Base-by-base conservation (phyloP, 371 early-diverging fungal genomes). In the Capillidium rhysosporum region DNA sequence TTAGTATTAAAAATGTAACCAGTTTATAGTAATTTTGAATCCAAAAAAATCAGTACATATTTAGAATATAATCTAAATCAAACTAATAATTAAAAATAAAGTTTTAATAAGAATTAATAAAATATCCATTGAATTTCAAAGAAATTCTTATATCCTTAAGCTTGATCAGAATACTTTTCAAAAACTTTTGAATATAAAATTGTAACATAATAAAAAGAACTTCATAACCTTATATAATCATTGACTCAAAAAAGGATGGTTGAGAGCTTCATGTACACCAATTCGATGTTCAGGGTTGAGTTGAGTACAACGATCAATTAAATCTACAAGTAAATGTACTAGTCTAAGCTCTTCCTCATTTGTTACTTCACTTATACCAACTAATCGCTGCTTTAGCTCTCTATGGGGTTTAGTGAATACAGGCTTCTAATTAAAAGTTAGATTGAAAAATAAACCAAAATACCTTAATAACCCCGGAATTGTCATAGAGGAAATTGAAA, bases 221-320 rank as follows among this genome's bases (percentile, higher is more conserved):
- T n/a, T n/a, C n/a, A n/a, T n/a, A n/a, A n/a, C n/a, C n/a, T n/a
- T n/a, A n/a, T n/a, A n/a, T n/a, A n/a, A n/a, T 12, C 12, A 34
- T 12, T 43, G 21, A 43, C 21, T 18, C 21, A 92, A 80, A 59
- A 94, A 98, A 20, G 89, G 85, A 59, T 94, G 92, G n/a, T 64
- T 54, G 39, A 98, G 64, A 0, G 96, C 94, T 59, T 95, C 86
- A 16, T 71, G 69, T 1, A 97, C 92, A n/a, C 88, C 82, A 55
- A 92, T 73, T 48, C 99, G 75, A 58, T 86, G 76, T 55, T 82
- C 82, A 3, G 99, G 99, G 62, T 89, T 86, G 49, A 92, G 74
- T 26, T 70, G 69, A 49, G 98, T 66, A 66, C 92, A 81, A 34
- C 81, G 76, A 25, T 86, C 80, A 4, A 99, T 67, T 45, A 99